Evolutionary conservation across 2,329 filamentous ascomycete genomes (phyloP).

Genomic region (Penicillium concentricum): DNA sequence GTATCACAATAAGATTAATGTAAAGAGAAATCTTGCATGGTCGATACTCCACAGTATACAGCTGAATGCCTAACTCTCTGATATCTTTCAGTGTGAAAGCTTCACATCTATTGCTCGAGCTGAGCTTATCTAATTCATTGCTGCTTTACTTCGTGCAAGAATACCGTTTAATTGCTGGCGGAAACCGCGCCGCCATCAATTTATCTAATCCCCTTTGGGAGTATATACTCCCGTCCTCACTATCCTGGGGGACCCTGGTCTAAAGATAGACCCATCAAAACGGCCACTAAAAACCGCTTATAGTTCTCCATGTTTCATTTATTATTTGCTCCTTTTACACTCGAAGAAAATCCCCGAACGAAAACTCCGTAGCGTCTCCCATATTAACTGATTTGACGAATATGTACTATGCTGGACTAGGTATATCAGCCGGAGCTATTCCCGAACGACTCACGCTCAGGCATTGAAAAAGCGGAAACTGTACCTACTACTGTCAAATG

Average conservation of each 20-base stretch:
- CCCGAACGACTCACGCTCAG: not conserved
- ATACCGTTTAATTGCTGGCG: not conserved
- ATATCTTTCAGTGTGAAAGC: not conserved
- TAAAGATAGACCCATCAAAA: not conserved
- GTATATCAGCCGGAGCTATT: slow-evolving; percentile 1
- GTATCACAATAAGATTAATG: not conserved
- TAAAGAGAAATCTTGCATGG: not conserved
- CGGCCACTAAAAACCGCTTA: not conserved
- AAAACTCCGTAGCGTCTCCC: no score
- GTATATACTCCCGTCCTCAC: not conserved
- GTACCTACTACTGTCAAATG: slow-evolving; percentile 4
- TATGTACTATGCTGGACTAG: not conserved
- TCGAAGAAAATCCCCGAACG: no score
- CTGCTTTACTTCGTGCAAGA: not conserved
- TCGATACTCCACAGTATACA: not conserved
- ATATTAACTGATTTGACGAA: not conserved
- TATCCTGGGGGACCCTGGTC: not conserved
- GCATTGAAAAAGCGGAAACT: not conserved
- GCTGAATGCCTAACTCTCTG: not conserved
- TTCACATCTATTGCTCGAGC: not conserved
- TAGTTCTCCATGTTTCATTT: not conserved
- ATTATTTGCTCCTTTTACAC: not conserved
- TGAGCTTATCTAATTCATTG: not conserved
- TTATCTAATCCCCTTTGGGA: not conserved
- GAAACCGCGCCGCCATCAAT: not conserved